Evolutionary conservation across 192 early-diverging fungal species (phyloP).

Genomic region (Coemansia sp.): DNA sequence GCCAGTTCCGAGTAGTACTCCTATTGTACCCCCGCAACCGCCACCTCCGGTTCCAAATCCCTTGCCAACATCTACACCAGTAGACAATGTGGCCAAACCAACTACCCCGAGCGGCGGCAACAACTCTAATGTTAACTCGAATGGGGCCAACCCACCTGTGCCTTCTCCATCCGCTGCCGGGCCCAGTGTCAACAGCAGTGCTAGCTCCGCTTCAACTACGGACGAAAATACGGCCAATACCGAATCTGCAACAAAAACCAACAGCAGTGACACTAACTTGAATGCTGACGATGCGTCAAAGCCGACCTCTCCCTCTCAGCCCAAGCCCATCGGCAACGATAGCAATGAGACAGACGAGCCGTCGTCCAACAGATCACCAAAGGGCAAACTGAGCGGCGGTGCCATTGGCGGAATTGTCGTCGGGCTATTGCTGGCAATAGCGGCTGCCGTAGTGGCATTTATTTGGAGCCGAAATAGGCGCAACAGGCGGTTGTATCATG

Average conservation of each 20-base stretch:
- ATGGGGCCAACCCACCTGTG: not conserved
- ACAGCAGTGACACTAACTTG: not conserved
- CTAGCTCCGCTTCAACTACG: not conserved
- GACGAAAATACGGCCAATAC: not conserved
- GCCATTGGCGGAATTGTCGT: constrained; percentile 28
- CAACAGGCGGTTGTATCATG: constrained; percentile 18
- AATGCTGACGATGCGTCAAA: not conserved
- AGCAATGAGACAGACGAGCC: not conserved
- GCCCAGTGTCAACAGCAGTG: not conserved
- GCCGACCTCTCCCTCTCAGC: not conserved
- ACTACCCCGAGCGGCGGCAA: not conserved
- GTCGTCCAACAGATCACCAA: not conserved
- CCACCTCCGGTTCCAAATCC: not conserved
- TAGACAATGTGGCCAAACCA: not conserved
- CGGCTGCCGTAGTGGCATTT: constrained; percentile 8
- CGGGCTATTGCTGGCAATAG: not conserved
- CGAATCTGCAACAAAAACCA: not conserved
- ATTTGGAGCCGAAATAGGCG: constrained; percentile 30
- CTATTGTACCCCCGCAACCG: not conserved
- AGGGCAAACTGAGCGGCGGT: constrained; percentile 17
- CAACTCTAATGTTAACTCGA: not conserved
- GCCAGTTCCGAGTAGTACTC: not conserved
- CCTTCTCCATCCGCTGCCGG: not conserved
- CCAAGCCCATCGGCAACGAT: not conserved
- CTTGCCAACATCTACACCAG: not conserved